Evolutionary conservation across 148 eudicot species (phyloP).

Genomic region (Rhododendron williamsianum): DNA sequence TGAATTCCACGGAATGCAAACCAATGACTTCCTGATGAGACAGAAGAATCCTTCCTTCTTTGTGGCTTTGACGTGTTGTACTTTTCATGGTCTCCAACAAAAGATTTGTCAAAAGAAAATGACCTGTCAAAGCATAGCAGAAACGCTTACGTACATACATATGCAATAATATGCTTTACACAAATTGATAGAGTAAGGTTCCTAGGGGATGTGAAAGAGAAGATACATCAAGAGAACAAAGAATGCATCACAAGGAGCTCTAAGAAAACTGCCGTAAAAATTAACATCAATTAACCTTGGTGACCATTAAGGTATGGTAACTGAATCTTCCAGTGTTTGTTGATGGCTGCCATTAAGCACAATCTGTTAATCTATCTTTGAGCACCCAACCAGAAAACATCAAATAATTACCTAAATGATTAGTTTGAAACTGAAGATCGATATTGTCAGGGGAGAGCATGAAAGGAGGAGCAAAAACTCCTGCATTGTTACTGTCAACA

Average conservation of each 20-base stretch:
- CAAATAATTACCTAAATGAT: neutral
- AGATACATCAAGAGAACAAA: neutral
- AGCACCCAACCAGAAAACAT: neutral
- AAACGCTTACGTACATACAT: neutral
- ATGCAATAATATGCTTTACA: neutral
- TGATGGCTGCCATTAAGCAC: neutral
- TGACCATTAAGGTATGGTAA: neutral
- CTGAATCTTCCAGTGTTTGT: neutral
- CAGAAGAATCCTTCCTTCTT: slow-evolving; percentile 77
- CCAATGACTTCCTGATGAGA: slow-evolving; percentile 60
- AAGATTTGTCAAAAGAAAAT: slow-evolving; percentile 77
- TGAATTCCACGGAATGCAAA: slow-evolving; percentile 53
- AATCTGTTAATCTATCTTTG: neutral
- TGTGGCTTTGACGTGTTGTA: slow-evolving; percentile 50
- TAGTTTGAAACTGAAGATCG: neutral
- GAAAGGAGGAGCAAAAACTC: neutral
- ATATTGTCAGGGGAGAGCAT: neutral
- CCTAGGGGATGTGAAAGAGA: neutral
- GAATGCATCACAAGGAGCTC: neutral
- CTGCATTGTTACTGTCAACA: neutral
- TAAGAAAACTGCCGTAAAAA: neutral
- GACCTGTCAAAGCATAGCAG: slow-evolving; percentile 35
- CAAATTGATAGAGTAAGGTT: neutral
- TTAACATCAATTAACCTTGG: neutral
- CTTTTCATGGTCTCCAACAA: slow-evolving; percentile 70